These are phyloP conservation scores for Magnolia changhungtana DNA, from an alignment of 164 flowering plant species.

Conservation along the genomic window DNA sequence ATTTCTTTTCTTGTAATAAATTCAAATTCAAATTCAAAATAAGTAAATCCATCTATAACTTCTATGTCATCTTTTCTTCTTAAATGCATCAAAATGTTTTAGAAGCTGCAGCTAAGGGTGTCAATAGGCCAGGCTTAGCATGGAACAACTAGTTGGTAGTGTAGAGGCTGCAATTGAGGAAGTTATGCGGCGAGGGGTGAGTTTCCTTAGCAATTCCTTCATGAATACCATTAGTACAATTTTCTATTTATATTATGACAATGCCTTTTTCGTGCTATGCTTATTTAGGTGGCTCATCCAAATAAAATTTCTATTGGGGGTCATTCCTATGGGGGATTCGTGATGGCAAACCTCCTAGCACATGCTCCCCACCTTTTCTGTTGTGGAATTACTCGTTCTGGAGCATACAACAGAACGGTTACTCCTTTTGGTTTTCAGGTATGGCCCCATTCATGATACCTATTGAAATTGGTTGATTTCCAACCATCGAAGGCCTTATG, in stretches of 20 bases:
- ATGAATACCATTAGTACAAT: neutral
- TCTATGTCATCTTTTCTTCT: too few species aligned
- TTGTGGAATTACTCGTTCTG: conserved; percentile 97
- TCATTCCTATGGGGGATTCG: conserved; percentile 98
- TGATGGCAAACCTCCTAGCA: conserved; percentile 96
- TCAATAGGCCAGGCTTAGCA: too few species aligned
- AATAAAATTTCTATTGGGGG: conserved; percentile 95
- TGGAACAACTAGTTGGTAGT: conserved; percentile 90
- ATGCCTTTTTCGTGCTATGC: conserved; percentile 12
- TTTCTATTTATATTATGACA: neutral
- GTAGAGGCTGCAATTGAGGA: conserved; percentile 99
- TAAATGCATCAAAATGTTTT: too few species aligned
- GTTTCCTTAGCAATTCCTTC: conserved; percentile 18
- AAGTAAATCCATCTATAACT: too few species aligned
- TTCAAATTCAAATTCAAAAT: too few species aligned
- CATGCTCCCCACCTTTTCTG: conserved; percentile 97
- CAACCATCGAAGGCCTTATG: neutral
- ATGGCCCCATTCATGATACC: neutral
- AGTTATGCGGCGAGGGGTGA: conserved; percentile 84
- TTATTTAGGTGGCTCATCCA: conserved; percentile 86
- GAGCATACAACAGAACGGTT: conserved; percentile 96
- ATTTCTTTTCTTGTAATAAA: too few species aligned
- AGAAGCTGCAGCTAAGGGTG: too few species aligned
- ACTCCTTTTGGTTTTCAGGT: conserved; percentile 99
- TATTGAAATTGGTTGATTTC: neutral